These are phyloP conservation scores for Pelargonium cotyledonis DNA, from an alignment of 441 rosid genomes.

Conservation along the genomic window DNA sequence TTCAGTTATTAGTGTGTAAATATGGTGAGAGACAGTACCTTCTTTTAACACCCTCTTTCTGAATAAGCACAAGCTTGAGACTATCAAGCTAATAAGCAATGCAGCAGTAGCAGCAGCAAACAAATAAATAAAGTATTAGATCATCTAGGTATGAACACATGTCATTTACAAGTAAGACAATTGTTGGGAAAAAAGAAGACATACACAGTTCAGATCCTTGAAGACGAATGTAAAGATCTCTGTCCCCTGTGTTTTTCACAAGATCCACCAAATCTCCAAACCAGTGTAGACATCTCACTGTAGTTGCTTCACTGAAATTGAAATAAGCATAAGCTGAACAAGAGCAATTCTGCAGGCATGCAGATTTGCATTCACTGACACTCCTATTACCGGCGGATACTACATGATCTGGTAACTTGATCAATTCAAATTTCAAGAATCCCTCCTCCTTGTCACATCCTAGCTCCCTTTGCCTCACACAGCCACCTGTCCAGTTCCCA, in stretches of 20 bases:
- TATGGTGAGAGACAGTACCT: conserved; percentile 1
- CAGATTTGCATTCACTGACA: background rate
- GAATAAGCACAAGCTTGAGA: background rate
- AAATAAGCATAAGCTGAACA: conserved; percentile 6
- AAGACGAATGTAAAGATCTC: conserved; percentile 11
- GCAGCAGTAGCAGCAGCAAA: background rate
- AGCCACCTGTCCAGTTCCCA: conserved; percentile 64
- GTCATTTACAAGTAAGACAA: background rate
- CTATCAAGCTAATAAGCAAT: background rate
- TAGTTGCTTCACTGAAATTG: background rate
- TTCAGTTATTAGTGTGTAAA: background rate
- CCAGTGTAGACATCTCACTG: conserved; percentile 8
- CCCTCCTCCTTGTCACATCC: conserved; percentile 24
- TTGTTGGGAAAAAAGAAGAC: background rate
- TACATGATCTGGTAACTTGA: conserved; percentile 64
- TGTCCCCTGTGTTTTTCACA: background rate
- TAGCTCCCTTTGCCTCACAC: conserved; percentile 48
- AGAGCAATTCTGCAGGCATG: conserved; percentile 10
- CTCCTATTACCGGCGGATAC: conserved; percentile 36
- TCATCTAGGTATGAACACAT: background rate
- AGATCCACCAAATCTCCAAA: conserved; percentile 14
- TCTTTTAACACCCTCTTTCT: background rate
- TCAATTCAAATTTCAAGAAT: conserved; percentile 32
- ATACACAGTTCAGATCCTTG: background rate
- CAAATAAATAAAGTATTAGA: background rate